Evolutionary conservation across 176 grass and related monocot genomes (phyloP).

Genomic region (Microstegium vimineum): DNA sequence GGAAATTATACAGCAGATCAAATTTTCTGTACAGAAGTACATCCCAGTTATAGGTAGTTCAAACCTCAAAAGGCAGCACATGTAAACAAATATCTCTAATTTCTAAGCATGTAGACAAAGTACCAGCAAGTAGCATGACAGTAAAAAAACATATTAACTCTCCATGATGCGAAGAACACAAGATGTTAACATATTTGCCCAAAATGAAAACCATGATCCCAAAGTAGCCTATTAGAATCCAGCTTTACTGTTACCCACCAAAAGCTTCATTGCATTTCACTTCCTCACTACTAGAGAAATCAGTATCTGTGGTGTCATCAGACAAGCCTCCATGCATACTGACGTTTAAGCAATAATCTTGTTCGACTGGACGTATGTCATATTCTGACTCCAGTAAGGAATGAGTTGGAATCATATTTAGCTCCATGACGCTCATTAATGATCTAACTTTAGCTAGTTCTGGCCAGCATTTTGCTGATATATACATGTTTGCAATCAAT

Average conservation of each 20-base stretch:
- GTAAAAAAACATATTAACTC: conserved; percentile 14
- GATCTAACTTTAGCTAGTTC: conserved; percentile 59
- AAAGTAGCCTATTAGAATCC: not conserved
- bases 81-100: not conserved
- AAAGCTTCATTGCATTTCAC: conserved; percentile 43
- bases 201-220: not conserved
- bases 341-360: conserved; percentile 20
- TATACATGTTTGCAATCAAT: conserved; percentile 59
- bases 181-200: not conserved
- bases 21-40: not conserved
- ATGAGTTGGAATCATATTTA: conserved; percentile 54
- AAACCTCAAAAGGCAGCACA: not conserved
- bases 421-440: conserved; percentile 42
- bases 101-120: not conserved
- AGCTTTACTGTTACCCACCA: conserved; percentile 24
- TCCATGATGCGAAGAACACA: not conserved
- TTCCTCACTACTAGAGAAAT: conserved; percentile 47
- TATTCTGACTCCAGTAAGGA: conserved; percentile 32
- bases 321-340: not conserved
- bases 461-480: conserved; percentile 53
- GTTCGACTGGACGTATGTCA: conserved; percentile 10
- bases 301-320: conserved; percentile 28
- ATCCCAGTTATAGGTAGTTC: not conserved
- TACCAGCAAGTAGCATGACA: not conserved
- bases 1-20: not conserved